phyloP scores from a whole-genome alignment of 371 early-diverging fungal genomes.

The Choanephora cucurbitarum region DNA sequence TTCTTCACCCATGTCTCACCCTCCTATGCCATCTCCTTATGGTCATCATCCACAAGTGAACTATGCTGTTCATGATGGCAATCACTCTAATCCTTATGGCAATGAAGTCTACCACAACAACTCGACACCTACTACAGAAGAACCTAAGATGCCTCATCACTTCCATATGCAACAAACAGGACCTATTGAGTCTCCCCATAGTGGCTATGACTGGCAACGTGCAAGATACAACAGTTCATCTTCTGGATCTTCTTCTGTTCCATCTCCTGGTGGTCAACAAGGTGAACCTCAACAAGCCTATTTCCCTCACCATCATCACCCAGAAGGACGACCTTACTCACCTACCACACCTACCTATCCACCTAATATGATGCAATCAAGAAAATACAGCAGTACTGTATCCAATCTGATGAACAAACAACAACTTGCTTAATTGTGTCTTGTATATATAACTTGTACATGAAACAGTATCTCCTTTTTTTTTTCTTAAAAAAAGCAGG shows the following conservation, averaged over 20 bases:
- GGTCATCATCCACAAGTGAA: constrained; percentile 7
- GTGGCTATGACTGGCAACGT: constrained; percentile 25
- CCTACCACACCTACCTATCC: constrained; percentile 17
- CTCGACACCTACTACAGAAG: constrained; percentile 2
- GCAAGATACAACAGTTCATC: constrained; percentile 27
- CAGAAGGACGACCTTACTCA: constrained; percentile 11
- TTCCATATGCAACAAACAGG: constrained; percentile 20
- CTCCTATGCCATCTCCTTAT: constrained; percentile 21
- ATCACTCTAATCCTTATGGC: constrained; percentile 8
- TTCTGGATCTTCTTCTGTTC: constrained; percentile 25
- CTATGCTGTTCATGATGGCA: constrained; percentile 18
- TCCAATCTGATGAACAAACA: constrained; percentile 19
- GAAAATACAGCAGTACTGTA: constrained; percentile 16
- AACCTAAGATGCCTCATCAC: constrained; percentile 6
- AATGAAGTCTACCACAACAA: constrained; percentile 10
- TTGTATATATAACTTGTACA: background rate
- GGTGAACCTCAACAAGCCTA: constrained; percentile 13
- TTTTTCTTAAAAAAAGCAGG: background rate
- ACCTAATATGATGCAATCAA: constrained; percentile 6
- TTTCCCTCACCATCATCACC: constrained; percentile 5
- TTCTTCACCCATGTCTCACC: constrained; percentile 19
- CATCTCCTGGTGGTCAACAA: constrained; percentile 20
- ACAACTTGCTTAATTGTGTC: constrained; percentile 1
- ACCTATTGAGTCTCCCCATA: constrained; percentile 18
- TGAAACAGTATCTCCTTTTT: background rate